A percentile compares a stretch with the other conserved stretches of the same genome.
phyloP scores from a whole-genome alignment of 2,329 filamentous ascomycete genomes.

The Monosporascus sp. region DNA sequence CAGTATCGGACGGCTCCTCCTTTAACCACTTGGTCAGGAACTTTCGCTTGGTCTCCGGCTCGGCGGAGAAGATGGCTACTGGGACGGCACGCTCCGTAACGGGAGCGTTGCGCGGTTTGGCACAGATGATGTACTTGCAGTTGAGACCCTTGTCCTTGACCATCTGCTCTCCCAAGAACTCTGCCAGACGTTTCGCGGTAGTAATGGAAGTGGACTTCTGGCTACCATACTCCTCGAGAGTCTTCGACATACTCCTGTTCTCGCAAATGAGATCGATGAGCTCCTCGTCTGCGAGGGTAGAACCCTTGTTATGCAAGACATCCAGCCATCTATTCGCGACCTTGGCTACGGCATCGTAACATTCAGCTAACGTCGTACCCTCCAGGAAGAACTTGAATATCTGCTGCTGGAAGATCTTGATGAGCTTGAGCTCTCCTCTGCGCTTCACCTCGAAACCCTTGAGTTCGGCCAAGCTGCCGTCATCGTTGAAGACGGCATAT shows the following conservation, averaged over 20 bases:
- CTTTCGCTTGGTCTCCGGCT: conserved; percentile 77
- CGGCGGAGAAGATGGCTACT: conserved; percentile 94
- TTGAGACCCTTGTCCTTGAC: conserved; percentile 98
- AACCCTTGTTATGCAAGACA: conserved; percentile 81
- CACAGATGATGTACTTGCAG: conserved; percentile 98
- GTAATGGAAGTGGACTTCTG: conserved; percentile 99
- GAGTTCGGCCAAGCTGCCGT: conserved; percentile 88
- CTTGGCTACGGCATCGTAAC: conserved; percentile 85
- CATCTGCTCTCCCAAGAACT: conserved; percentile 98
- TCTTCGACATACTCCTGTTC: conserved; percentile 97
- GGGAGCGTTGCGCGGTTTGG: conserved; percentile 77
- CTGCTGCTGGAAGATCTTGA: conserved; percentile 99
- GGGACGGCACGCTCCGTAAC: conserved; percentile 93
- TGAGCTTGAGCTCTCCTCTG: conserved; percentile 94
- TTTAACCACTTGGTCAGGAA: conserved; percentile 95
- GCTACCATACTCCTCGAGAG: conserved; percentile 86
- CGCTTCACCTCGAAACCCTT: conserved; percentile 98
- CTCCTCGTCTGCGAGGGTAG: conserved; percentile 90
- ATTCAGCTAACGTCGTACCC: conserved; percentile 78
- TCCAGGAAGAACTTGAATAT: conserved; percentile 99
- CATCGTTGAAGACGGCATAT: conserved; percentile 98
- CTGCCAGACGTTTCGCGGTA: conserved; percentile 86
- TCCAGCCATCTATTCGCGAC: conserved; percentile 97
- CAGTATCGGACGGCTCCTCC: conserved; percentile 85
- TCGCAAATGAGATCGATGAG: conserved; percentile 99